These are phyloP conservation scores for Tricholoma hemisulphureum DNA, from an alignment of 768 basidiomycete species.

Conservation along the genomic window DNA sequence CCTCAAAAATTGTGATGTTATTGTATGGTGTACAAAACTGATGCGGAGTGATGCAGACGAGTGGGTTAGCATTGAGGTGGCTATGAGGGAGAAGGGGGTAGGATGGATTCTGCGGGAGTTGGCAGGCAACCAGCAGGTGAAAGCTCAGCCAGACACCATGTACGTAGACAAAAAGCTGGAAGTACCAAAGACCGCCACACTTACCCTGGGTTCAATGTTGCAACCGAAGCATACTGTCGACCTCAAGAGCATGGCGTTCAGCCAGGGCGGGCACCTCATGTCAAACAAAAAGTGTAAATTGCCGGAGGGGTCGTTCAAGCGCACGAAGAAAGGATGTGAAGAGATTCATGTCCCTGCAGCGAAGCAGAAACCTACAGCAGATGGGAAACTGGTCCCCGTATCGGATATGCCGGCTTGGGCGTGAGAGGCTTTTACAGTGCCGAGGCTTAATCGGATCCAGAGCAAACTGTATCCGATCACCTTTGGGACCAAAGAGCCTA, in stretches of 20 bases:
- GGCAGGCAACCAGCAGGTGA: constrained; percentile 73
- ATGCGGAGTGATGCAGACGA: constrained; percentile 87
- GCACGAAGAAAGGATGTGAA: constrained; percentile 93
- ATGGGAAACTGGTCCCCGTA: constrained; percentile 72
- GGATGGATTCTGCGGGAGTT: constrained; percentile 94
- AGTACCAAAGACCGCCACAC: constrained; percentile 81
- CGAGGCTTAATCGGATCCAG: constrained; percentile 85
- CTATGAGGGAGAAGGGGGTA: constrained; percentile 95
- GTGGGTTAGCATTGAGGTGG: constrained; percentile 90
- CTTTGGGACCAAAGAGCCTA: constrained; percentile 92
- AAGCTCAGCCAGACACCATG: constrained; percentile 62
- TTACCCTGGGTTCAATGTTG: constrained; percentile 82
- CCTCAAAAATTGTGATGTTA: constrained; percentile 91
- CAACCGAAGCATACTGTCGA: constrained; percentile 87
- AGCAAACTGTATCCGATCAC: constrained; percentile 91
- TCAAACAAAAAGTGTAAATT: constrained; percentile 98
- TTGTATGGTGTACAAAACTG: constrained; percentile 98
- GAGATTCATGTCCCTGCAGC: constrained; percentile 97
- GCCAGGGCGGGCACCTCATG: constrained; percentile 95
- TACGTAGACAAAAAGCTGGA: constrained; percentile 68
- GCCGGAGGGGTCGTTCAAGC: constrained; percentile 97
- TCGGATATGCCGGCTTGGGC: constrained; percentile 82
- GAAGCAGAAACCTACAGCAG: constrained; percentile 64
- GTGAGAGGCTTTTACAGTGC: constrained; percentile 79
- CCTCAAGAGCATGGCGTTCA: constrained; percentile 93